Percentiles rank a stretch among this genome's conserved stretches.
Conservation (phyloP, 805 yeast genomes). For the Allodekkera sacchari region DNA sequence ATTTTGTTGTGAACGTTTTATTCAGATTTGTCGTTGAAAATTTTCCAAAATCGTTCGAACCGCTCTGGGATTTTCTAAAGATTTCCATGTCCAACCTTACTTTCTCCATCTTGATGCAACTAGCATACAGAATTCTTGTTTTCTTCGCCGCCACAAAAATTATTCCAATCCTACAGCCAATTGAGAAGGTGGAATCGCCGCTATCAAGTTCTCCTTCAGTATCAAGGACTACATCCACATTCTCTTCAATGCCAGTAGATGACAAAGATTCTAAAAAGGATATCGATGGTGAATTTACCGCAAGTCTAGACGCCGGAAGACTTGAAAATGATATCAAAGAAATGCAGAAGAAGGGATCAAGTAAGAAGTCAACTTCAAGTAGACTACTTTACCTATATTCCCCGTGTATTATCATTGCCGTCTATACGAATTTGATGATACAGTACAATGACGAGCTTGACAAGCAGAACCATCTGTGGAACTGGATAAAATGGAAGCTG, state of each 20-base stretch:
- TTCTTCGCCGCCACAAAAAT: conserved; percentile 88
- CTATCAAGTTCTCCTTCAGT: conserved; percentile 8
- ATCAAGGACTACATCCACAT: conserved; percentile 16
- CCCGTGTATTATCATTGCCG: conserved; percentile 90
- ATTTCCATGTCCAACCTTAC: conserved; percentile 57
- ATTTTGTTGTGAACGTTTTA: conserved; percentile 19
- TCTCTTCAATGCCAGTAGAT: too few species aligned
- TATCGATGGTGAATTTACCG: conserved; percentile 3
- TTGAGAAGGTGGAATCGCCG: conserved; percentile 7
- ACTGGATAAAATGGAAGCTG: conserved; percentile 21
- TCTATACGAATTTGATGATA: conserved; percentile 88
- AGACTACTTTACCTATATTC: conserved; percentile 75
- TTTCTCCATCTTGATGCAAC: conserved; percentile 70
- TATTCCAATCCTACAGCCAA: conserved; percentile 50
- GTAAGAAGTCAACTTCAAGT: conserved; percentile 32
- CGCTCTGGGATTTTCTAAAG: conserved; percentile 46
- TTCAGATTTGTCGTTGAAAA: conserved; percentile 39
- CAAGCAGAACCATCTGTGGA: conserved; percentile 34
- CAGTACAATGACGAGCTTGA: conserved; percentile 77
- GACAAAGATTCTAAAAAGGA: conserved; percentile 2
- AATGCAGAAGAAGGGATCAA: conserved; percentile 8
- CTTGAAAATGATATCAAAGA: conserved; percentile 4
- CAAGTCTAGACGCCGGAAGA: not conserved
- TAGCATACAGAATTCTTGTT: conserved; percentile 79
- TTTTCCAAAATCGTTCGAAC: conserved; percentile 43